Evolutionary conservation across 306 rosid species (phyloP), one percentile per base, ranked within the genome.

Genomic region (Inga oerstediana): DNA sequence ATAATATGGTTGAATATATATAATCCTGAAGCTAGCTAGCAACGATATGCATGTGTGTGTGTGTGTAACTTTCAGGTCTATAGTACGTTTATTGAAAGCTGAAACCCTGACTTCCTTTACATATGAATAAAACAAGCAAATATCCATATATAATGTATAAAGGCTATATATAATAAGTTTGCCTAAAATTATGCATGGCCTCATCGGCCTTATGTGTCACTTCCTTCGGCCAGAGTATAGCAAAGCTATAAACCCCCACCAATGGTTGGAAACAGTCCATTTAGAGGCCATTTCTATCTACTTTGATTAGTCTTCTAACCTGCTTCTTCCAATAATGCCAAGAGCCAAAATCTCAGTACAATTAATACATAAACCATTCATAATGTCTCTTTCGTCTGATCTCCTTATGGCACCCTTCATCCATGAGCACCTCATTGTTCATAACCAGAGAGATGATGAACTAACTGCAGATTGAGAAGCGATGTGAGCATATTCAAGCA

Each of bases 111-210:
- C 64, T 79, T 83, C 75, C 83, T 85, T 86, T 85, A 78, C 85
- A 87, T 71, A 81, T 80, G 67, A 86, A 83, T 81, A 83, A 35
- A 86, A 71, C 82, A 67, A 86, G 86, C 80, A 83, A 76, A 81
- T 85, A 81, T 78, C 82, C 75, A 78, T 81, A 80, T 78, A 58
- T 78, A 81, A 83, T 43, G 83, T 79, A 83, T 86, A 82, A 84
- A 79, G 85, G 84, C 75, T 81, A 84, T 85, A 84, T 77, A 74
- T 76, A 76, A 74, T 76, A 76, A 85, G 58, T 77, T 72, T 71
- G 66, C 32, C 87, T 88, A 82, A 80, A 78, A 83, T 84, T 86
- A 89, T 85, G 86, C 88, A 86, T 78, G 87, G 82, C 88, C 84
- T 89, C 83, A 85, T 27, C 30, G 30, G 30, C 91, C 88, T 78